A percentile compares a stretch with the other conserved stretches of the same genome.
phyloP scores from a whole-genome alignment of 2,329 filamentous ascomycete species.

The Triangularia setosa region DNA sequence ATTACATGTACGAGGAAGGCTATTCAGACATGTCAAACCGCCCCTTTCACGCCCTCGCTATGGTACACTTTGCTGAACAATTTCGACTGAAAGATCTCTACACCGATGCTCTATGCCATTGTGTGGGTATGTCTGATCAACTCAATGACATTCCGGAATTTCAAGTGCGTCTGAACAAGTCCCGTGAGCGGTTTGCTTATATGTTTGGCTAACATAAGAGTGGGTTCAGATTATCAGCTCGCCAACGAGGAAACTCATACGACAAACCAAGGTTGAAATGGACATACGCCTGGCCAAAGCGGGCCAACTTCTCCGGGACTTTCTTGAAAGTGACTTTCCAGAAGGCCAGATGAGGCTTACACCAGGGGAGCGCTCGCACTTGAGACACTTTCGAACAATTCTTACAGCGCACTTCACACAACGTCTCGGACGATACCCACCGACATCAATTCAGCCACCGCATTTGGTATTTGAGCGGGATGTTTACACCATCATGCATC shows the following conservation, averaged over 20 bases:
- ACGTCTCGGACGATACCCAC: conserved; percentile 70
- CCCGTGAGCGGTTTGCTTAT: background rate
- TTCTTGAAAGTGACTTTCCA: conserved; percentile 68
- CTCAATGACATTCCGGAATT: conserved; percentile 57
- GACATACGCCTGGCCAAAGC: conserved; percentile 58
- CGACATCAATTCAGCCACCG: conserved; percentile 41
- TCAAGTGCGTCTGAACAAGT: conserved; percentile 42
- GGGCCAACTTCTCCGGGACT: conserved; percentile 56
- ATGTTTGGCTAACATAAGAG: conserved; percentile 22
- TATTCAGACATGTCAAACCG: conserved; percentile 65
- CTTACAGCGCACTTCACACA: conserved; percentile 62
- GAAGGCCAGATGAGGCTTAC: conserved; percentile 62
- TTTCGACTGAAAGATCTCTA: conserved; percentile 63
- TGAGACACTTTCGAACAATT: conserved; percentile 69
- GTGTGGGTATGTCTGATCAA: conserved; percentile 69
- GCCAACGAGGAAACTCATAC: conserved; percentile 62
- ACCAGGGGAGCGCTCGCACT: conserved; percentile 57
- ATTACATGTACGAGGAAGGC: conserved; percentile 65
- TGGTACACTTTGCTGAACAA: conserved; percentile 64
- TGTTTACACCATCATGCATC: conserved; percentile 57
- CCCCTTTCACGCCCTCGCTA: conserved; percentile 64
- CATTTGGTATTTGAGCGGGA: conserved; percentile 52
- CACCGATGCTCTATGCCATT: conserved; percentile 71
- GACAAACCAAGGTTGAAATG: conserved; percentile 60
- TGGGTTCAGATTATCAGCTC: conserved; percentile 42